Percentiles rank a stretch among this genome's conserved stretches.
These are phyloP conservation scores for Penium margaritaceum DNA, from an alignment of 139 green algal species.

Conservation along the genomic window DNA sequence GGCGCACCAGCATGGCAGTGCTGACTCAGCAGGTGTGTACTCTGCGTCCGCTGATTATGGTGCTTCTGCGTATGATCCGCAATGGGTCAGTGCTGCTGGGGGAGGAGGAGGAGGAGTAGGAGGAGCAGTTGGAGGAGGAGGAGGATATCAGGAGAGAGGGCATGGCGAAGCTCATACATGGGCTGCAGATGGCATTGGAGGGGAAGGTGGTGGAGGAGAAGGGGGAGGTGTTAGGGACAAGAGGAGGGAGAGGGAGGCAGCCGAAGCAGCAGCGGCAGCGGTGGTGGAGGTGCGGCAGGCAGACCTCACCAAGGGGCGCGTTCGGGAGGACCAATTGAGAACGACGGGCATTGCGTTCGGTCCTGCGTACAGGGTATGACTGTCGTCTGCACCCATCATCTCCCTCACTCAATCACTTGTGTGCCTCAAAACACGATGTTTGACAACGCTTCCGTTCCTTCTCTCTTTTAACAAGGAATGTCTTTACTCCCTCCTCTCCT, in stretches of 20 bases:
- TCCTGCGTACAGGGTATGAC: conserved; percentile 11
- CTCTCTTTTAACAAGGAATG: too few species aligned
- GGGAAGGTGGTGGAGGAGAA: background rate
- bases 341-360: conserved; percentile 32
- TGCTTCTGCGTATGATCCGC: too few species aligned
- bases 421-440: too few species aligned
- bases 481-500: too few species aligned
- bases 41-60: too few species aligned
- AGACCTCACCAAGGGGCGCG: conserved; percentile 26
- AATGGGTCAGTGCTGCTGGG: too few species aligned
- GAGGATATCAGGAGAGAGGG: background rate
- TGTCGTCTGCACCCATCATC: too few species aligned
- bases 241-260: conserved; percentile 5
- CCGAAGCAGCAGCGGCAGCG: background rate
- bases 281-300: conserved; percentile 41
- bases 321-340: conserved; percentile 20
- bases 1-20: too few species aligned
- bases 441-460: too few species aligned
- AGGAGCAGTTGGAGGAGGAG: background rate
- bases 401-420: too few species aligned
- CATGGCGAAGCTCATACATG: background rate
- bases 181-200: background rate
- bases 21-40: too few species aligned
- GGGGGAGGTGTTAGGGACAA: background rate
- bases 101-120: background rate